Evolutionary conservation across 1,284 basidiomycete genomes (phyloP).

Genomic region (Fomitopsis palustris): DNA sequence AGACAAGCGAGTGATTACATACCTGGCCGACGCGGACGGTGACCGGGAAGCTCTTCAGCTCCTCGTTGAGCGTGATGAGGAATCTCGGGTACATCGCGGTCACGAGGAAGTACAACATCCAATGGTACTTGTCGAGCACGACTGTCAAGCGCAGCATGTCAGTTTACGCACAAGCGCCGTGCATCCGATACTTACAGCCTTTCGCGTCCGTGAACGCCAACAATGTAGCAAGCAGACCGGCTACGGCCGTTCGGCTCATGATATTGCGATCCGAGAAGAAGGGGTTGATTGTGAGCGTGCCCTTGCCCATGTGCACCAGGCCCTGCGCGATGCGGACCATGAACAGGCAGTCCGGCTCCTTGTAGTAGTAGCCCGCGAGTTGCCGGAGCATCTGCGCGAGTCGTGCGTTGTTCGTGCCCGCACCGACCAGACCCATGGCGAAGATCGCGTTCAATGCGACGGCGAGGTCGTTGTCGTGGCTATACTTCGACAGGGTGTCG

Average conservation of each 20-base stretch:
- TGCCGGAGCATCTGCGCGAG: constrained; percentile 97
- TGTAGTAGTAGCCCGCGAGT: constrained; percentile 95
- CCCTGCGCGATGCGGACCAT: constrained; percentile 97
- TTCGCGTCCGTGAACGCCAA: constrained; percentile 94
- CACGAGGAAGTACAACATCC: constrained; percentile 97
- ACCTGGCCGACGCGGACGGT: constrained; percentile 95
- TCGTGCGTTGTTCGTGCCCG: constrained; percentile 97
- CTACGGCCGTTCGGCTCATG: constrained; percentile 87
- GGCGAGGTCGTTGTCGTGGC: constrained; percentile 95
- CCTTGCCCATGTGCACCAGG: constrained; percentile 98
- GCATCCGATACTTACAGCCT: constrained; percentile 66
- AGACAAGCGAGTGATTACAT: constrained; percentile 15
- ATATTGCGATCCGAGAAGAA: constrained; percentile 94
- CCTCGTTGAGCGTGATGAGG: constrained; percentile 95
- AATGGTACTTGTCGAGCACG: constrained; percentile 92
- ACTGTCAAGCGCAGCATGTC: constrained; percentile 43
- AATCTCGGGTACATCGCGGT: constrained; percentile 98
- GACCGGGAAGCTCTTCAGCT: constrained; percentile 81
- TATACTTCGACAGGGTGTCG: constrained; percentile 99
- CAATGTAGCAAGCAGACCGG: constrained; percentile 87
- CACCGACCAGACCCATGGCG: constrained; percentile 98
- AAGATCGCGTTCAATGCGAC: constrained; percentile 98
- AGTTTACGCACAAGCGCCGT: neutral
- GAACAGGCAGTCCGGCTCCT: constrained; percentile 96
- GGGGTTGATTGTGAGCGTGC: constrained; percentile 96